phyloP scores from a whole-genome alignment of 225 moss, liverwort and hornwort species.

The Physcomitrellopsis africana region DNA sequence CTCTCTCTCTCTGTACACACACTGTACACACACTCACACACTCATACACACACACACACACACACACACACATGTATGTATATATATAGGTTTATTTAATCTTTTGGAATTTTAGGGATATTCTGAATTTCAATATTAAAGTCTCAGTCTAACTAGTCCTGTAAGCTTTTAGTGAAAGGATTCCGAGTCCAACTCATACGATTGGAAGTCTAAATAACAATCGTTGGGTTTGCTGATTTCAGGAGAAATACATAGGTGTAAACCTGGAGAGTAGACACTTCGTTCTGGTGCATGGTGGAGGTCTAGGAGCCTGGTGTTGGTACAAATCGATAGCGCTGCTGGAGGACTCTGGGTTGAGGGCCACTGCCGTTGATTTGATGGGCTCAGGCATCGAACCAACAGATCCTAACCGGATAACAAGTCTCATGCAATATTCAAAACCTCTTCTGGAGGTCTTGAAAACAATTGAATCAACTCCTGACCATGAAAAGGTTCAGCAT shows the following conservation, averaged over 20 bases:
- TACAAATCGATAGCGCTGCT: conserved; percentile 86
- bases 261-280: conserved; percentile 69
- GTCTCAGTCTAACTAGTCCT: no score
- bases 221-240: conserved; percentile 16
- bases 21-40: no score
- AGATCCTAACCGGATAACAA: conserved; percentile 79
- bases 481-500: conserved; percentile 46
- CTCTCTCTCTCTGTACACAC: no score
- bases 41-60: no score
- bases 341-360: conserved; percentile 75
- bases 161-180: not conserved
- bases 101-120: no score
- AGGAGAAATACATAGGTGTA: conserved; percentile 49
- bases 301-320: conserved; percentile 97
- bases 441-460: conserved; percentile 60
- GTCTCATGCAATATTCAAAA: conserved; percentile 72
- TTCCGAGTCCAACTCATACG: not conserved
- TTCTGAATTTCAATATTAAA: no score
- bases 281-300: conserved; percentile 84
- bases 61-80: no score
- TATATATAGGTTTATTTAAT: no score
- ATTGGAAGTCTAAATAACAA: not conserved
- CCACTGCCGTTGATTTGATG: conserved; percentile 78
- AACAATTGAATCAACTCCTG: conserved; percentile 42
- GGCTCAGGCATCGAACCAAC: conserved; percentile 82